These are phyloP conservation scores for Solanum rostratum DNA, from an alignment of 257 asterid genomes.

Conservation along the genomic window DNA sequence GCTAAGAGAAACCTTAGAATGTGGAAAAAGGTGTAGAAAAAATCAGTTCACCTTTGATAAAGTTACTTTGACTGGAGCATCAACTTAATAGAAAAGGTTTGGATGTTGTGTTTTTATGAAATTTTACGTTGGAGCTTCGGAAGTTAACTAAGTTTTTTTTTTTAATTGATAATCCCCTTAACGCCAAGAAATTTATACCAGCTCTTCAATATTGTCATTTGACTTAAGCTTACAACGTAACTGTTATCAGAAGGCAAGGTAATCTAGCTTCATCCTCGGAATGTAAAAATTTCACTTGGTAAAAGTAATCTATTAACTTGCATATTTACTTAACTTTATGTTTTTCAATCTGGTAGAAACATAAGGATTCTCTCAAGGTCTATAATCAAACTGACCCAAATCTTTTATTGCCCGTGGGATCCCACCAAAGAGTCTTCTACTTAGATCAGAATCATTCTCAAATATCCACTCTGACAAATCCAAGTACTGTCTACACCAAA, in stretches of 20 bases:
- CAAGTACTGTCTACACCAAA: background rate
- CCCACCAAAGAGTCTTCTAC: background rate
- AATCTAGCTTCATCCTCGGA: background rate
- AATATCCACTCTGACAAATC: background rate
- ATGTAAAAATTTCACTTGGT: background rate
- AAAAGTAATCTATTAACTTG: no score
- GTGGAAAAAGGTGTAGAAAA: background rate
- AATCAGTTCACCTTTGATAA: background rate
- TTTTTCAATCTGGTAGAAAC: background rate
- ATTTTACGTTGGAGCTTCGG: no score
- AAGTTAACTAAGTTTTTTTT: no score
- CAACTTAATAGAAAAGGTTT: background rate
- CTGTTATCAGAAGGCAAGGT: background rate
- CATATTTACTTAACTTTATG: background rate
- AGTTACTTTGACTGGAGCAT: background rate
- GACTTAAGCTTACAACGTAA: no score
- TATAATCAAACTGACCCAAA: no score
- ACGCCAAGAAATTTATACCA: no score
- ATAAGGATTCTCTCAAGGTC: background rate
- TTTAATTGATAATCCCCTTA: no score
- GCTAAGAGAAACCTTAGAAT: background rate
- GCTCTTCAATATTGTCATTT: no score
- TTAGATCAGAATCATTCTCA: background rate
- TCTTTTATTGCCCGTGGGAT: background rate
- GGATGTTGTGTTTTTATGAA: background rate